These are phyloP conservation scores for Fraxinus quadrangulata DNA, from an alignment of 257 asterid species.

Conservation along the genomic window DNA sequence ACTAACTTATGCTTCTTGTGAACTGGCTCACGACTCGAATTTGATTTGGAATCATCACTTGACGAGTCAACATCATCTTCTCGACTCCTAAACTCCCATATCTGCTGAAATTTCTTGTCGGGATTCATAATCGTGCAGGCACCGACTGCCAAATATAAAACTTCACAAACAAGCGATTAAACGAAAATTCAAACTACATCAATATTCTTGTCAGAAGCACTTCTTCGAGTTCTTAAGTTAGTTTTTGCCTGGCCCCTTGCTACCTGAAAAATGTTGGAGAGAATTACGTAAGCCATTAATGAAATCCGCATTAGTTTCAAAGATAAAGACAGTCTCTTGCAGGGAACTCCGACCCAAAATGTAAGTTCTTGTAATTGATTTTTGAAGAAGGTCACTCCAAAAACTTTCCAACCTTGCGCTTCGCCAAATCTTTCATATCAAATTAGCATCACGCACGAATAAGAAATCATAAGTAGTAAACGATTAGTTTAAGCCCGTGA, in stretches of 20 bases:
- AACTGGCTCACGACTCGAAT: constrained; percentile 26
- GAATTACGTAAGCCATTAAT: neutral
- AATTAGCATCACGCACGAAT: neutral
- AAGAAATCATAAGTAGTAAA: neutral
- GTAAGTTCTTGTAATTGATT: neutral
- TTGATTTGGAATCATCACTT: constrained; percentile 50
- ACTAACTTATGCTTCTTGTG: constrained; percentile 30
- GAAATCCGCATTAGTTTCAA: neutral
- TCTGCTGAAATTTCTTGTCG: constrained; percentile 42
- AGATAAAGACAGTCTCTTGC: neutral
- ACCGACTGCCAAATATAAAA: neutral
- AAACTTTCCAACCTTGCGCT: neutral
- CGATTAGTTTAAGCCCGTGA: neutral
- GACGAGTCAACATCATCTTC: constrained; percentile 53
- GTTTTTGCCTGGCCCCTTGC: neutral
- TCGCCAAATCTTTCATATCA: neutral
- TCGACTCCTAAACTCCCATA: constrained; percentile 62
- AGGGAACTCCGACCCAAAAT: neutral
- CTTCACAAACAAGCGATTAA: neutral
- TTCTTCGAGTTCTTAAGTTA: neutral
- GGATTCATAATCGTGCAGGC: constrained; percentile 28
- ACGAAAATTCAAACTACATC: neutral
- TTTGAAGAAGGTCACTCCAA: neutral
- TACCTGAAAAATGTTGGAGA: neutral
- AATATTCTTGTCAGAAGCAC: neutral